phyloP scores from a whole-genome alignment of 2,329 filamentous ascomycete genomes.

The Ophiostoma piceae region DNA sequence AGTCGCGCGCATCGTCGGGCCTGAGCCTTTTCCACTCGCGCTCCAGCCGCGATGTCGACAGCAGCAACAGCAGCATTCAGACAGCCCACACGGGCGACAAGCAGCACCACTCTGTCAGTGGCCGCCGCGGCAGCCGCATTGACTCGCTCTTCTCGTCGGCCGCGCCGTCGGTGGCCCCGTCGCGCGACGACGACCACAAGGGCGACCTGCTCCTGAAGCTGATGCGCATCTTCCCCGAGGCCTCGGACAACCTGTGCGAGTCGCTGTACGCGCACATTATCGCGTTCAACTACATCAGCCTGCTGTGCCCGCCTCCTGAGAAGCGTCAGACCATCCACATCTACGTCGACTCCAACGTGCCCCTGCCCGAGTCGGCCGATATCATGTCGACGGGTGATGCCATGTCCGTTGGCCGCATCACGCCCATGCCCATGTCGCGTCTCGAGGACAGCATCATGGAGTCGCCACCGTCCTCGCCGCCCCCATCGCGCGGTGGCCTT shows the following conservation, averaged over 20 bases:
- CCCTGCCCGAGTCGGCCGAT: constrained; percentile 9
- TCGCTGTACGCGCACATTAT: constrained; percentile 55
- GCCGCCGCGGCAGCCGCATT: constrained; percentile 12
- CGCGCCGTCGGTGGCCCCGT: neutral
- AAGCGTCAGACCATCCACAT: constrained; percentile 25
- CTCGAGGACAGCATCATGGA: neutral
- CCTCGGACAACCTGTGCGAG: constrained; percentile 52
- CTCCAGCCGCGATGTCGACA: neutral
- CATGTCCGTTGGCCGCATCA: neutral
- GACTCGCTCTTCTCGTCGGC: neutral
- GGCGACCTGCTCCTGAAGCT: constrained; percentile 40
- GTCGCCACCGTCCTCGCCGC: constrained; percentile 22
- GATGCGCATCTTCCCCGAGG: constrained; percentile 48
- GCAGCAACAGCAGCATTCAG: neutral
- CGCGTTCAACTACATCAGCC: constrained; percentile 53
- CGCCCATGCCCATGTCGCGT: constrained; percentile 9
- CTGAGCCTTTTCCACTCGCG: constrained; percentile 11
- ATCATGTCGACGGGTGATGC: neutral
- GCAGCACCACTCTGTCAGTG: neutral
- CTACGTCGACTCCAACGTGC: constrained; percentile 23
- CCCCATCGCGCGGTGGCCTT: constrained; percentile 14
- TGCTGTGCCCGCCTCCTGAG: constrained; percentile 31
- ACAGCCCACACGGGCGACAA: too few relatives aligned
- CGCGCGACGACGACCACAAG: constrained; percentile 7
- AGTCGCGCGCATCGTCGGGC: constrained; percentile 7